Conservation (phyloP, 2,329 filamentous ascomycete species). For the Microsporum audouinii region DNA sequence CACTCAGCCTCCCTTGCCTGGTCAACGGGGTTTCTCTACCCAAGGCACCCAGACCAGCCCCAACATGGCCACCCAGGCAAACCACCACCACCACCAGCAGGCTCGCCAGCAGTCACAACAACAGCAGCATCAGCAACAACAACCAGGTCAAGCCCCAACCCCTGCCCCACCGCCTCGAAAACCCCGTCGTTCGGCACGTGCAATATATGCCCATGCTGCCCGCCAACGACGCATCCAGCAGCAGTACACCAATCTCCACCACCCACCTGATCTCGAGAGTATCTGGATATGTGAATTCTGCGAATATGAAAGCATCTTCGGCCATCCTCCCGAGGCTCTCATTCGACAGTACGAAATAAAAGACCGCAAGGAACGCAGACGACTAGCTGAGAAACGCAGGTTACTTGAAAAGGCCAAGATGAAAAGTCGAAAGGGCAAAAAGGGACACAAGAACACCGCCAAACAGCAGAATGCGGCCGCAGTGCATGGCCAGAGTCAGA, state of each 20-base stretch:
- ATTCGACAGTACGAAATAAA: slow-evolving; percentile 92
- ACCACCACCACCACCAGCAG: neutral
- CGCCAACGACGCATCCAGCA: slow-evolving; percentile 66
- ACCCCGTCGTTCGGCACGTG: slow-evolving; percentile 54
- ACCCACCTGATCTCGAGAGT: slow-evolving; percentile 59
- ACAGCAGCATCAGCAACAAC: slow-evolving; percentile 20
- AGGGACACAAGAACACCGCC: slow-evolving; percentile 56
- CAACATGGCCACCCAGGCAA: slow-evolving; percentile 30
- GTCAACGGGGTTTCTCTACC: slow-evolving; percentile 35
- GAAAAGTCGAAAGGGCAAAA: slow-evolving; percentile 82
- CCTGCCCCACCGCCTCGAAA: slow-evolving; percentile 45
- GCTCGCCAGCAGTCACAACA: slow-evolving; percentile 10
- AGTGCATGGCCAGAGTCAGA: neutral
- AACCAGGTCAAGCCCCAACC: slow-evolving; percentile 33
- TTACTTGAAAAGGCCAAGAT: slow-evolving; percentile 87
- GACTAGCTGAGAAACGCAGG: slow-evolving; percentile 73
- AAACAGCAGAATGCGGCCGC: slow-evolving; percentile 28
- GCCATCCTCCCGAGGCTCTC: slow-evolving; percentile 68
- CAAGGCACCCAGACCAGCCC: slow-evolving; percentile 48
- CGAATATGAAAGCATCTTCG: slow-evolving; percentile 93
- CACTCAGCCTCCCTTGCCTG: slow-evolving; percentile 23
- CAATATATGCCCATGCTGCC: slow-evolving; percentile 63
- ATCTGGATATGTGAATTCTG: slow-evolving; percentile 97
- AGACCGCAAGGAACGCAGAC: slow-evolving; percentile 70
- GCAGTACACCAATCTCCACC: slow-evolving; percentile 62